Percentiles rank a stretch among this genome's conserved stretches.
These are phyloP conservation scores for Linum tenue DNA, from an alignment of 345 rosid genomes.

Conservation along the genomic window DNA sequence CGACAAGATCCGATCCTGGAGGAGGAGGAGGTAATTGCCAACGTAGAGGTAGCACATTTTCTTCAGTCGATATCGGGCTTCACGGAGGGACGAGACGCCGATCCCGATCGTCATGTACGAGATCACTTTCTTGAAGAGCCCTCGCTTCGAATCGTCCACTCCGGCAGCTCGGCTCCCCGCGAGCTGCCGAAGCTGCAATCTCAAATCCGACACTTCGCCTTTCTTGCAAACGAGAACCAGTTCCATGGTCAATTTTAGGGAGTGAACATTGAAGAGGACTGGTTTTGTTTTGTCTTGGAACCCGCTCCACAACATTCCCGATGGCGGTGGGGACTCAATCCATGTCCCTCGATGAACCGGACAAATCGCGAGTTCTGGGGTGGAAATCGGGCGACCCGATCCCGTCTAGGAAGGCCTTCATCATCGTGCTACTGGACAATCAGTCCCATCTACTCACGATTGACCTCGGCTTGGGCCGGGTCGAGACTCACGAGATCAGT, in stretches of 20 bases:
- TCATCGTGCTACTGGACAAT: conserved; percentile 17
- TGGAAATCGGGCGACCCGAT: conserved; percentile 35
- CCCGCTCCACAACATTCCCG: too few species aligned
- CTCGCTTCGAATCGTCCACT: conserved; percentile 86
- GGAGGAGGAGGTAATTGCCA: conserved; percentile 45
- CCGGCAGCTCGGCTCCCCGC: conserved; percentile 95
- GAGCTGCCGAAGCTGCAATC: conserved; percentile 82
- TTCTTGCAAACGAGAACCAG: too few species aligned
- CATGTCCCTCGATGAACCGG: conserved; percentile 40
- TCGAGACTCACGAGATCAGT: conserved; percentile 19
- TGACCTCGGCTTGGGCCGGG: conserved; percentile 31
- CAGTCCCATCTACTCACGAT: conserved; percentile 29
- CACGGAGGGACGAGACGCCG: conserved; percentile 81
- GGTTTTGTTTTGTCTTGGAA: too few species aligned
- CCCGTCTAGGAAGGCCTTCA: conserved; percentile 36
- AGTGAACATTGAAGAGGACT: too few species aligned
- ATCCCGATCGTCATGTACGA: conserved; percentile 29
- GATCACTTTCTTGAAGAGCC: conserved; percentile 12
- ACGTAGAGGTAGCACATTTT: conserved; percentile 96
- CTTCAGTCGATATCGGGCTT: conserved; percentile 90
- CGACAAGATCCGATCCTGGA: too few species aligned
- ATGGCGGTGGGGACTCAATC: too few species aligned
- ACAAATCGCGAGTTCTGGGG: conserved; percentile 26
- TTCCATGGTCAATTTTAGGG: too few species aligned
- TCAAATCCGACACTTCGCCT: conserved; percentile 85